Evolutionary conservation across 1,284 basidiomycete species (phyloP).

Genomic region (Malassezia globosa): DNA sequence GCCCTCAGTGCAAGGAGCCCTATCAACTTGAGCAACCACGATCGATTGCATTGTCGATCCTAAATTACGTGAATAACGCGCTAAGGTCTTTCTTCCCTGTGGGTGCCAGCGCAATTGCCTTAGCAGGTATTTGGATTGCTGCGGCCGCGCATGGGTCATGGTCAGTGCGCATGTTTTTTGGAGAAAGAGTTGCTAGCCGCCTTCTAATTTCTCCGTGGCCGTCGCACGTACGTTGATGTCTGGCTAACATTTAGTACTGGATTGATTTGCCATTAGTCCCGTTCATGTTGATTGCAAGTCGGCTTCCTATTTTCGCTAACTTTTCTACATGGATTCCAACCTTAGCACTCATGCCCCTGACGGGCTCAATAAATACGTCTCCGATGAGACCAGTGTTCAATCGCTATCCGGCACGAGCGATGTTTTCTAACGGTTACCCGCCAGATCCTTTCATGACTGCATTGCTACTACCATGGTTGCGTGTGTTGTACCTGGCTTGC

Average conservation of each 20-base stretch:
- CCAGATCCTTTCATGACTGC: conserved; percentile 29
- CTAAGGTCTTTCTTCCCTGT: neutral
- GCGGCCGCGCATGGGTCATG: conserved; percentile 15
- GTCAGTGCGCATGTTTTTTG: conserved; percentile 13
- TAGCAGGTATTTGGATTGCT: conserved; percentile 8
- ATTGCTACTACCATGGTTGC: conserved; percentile 35
- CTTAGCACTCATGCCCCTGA: conserved; percentile 26
- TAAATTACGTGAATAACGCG: neutral
- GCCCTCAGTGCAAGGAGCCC: conserved; percentile 11
- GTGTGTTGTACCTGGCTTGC: conserved; percentile 28
- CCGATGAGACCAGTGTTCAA: conserved; percentile 12
- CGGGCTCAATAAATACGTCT: conserved; percentile 13
- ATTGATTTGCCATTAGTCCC: conserved; percentile 42
- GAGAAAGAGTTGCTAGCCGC: conserved; percentile 4
- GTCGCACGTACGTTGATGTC: conserved; percentile 11
- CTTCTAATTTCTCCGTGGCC: conserved; percentile 8
- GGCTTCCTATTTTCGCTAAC: conserved; percentile 30
- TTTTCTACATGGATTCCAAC: conserved; percentile 35
- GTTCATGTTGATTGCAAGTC: conserved; percentile 31
- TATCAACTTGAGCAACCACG: conserved; percentile 9
- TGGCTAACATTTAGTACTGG: conserved; percentile 27
- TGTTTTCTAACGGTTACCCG: conserved; percentile 20
- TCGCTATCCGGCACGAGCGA: conserved; percentile 15
- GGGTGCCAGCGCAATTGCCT: neutral
- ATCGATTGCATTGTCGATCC: neutral